These are phyloP conservation scores for Hymenoscyphus repandus DNA, from an alignment of 2,329 filamentous ascomycete species.

Conservation along the genomic window DNA sequence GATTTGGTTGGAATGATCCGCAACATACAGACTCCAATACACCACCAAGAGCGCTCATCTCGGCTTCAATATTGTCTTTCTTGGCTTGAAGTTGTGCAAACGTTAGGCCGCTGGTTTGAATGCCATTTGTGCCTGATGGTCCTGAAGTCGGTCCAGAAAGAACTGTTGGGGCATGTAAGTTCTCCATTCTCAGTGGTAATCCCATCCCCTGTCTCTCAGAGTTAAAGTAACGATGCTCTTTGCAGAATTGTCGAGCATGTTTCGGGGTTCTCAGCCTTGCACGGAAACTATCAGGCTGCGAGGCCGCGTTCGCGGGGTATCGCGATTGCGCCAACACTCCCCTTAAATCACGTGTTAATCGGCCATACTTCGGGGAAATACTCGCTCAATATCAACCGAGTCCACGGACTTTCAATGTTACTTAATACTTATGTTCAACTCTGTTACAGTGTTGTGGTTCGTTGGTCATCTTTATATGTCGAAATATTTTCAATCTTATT, in stretches of 20 bases:
- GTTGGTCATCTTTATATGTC: no score
- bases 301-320: conserved; percentile 15
- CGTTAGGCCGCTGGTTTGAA: conserved; percentile 56
- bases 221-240: neutral
- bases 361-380: no score
- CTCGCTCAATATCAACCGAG: no score
- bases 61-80: conserved; percentile 79
- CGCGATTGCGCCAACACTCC: no score
- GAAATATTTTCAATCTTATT: no score
- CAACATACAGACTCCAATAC: conserved; percentile 78
- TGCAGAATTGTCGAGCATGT: neutral
- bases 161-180: conserved; percentile 65
- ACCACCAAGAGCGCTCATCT: conserved; percentile 76
- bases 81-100: conserved; percentile 76
- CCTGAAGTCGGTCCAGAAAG: conserved; percentile 71
- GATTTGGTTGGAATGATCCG: neutral
- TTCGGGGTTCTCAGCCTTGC: conserved; percentile 17
- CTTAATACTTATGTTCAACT: no score
- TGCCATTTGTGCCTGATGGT: conserved; percentile 52
- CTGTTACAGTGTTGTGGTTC: no score
- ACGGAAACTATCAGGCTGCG: conserved; percentile 14
- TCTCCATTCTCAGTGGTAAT: conserved; percentile 47
- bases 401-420: no score
- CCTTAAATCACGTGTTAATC: conserved; percentile 2
- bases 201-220: conserved; percentile 20